Evolutionary conservation across 176 grass and related monocot species (phyloP).

Genomic region (Avena sativa): DNA sequence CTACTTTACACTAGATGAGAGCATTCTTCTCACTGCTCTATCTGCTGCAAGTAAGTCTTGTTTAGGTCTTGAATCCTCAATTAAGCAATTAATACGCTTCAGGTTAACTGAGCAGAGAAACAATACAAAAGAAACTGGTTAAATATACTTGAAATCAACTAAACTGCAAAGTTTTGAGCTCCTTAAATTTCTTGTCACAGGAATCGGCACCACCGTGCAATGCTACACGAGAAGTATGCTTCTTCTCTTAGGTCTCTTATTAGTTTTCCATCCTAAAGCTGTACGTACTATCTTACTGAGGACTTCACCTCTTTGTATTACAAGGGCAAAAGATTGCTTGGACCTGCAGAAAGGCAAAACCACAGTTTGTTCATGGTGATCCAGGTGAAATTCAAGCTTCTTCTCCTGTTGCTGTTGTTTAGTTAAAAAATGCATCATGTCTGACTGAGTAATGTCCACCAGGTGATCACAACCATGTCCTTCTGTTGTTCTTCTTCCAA

Average conservation of each 20-base stretch:
- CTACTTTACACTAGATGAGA: slow-evolving; percentile 66
- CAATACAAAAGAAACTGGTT: not conserved
- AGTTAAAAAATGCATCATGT: slow-evolving; percentile 26
- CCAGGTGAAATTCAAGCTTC: slow-evolving; percentile 45
- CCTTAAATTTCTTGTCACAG: slow-evolving; percentile 53
- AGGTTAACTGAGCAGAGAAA: slow-evolving; percentile 8
- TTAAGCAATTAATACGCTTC: slow-evolving; percentile 7
- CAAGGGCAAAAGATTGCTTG: slow-evolving; percentile 65
- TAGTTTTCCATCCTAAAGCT: not conserved
- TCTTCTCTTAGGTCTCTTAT: slow-evolving; percentile 29
- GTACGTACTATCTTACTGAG: not conserved
- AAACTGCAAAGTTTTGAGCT: not conserved
- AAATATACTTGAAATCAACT: slow-evolving; percentile 19
- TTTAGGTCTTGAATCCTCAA: slow-evolving; percentile 18
- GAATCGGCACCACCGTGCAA: slow-evolving; percentile 54
- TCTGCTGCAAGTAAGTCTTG: slow-evolving; percentile 69
- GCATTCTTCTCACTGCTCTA: slow-evolving; percentile 58
- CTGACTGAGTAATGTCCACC: not conserved
- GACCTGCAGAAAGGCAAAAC: slow-evolving; percentile 57
- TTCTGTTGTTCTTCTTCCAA: slow-evolving; percentile 60
- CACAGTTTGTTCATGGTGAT: slow-evolving; percentile 48
- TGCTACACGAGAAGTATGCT: slow-evolving; percentile 64
- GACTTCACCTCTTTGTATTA: slow-evolving; percentile 34
- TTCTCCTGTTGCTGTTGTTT: not conserved
- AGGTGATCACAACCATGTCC: slow-evolving; percentile 51